Percentiles rank a stretch among this genome's conserved stretches.
These are phyloP conservation scores for Metschnikowia chrysomelidarum DNA, from an alignment of 805 yeast species.

Conservation along the genomic window DNA sequence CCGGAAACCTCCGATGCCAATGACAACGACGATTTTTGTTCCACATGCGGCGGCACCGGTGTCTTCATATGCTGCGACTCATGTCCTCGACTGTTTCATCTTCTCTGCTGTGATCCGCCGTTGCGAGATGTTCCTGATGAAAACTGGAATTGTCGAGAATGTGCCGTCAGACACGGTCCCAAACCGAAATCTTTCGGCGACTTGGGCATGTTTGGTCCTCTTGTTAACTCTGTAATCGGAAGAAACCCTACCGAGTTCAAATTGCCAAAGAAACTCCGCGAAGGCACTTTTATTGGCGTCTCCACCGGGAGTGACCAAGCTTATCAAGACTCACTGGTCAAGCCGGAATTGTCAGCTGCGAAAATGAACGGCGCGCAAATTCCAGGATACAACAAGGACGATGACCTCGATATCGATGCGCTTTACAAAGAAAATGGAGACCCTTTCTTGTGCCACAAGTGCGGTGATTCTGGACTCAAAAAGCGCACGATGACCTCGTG, in stretches of 20 bases:
- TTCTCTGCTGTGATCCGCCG: conserved; percentile 90
- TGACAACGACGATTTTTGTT: conserved; percentile 82
- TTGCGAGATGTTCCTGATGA: conserved; percentile 81
- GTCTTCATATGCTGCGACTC: conserved; percentile 89
- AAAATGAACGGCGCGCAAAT: conserved; percentile 35
- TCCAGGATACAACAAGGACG: conserved; percentile 40
- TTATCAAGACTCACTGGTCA: conserved; percentile 51
- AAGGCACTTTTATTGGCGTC: conserved; percentile 67
- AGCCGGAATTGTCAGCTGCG: conserved; percentile 48
- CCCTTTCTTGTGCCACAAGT: conserved; percentile 69
- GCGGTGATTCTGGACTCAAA: conserved; percentile 67
- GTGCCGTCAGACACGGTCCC: conserved; percentile 47
- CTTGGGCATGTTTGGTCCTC: conserved; percentile 51
- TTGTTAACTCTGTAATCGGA: conserved; percentile 67
- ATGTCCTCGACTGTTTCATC: conserved; percentile 91
- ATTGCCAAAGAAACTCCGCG: conserved; percentile 68
- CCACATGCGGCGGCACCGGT: conserved; percentile 89
- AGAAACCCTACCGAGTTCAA: conserved; percentile 40
- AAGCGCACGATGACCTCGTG: conserved; percentile 61
- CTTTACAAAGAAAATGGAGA: conserved; percentile 68
- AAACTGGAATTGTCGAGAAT: conserved; percentile 85
- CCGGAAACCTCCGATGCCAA: conserved; percentile 17
- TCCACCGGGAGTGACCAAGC: conserved; percentile 66
- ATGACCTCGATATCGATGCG: conserved; percentile 57
- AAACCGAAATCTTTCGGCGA: conserved; percentile 24